Conservation (phyloP, 768 basidiomycete genomes). For the Suillus bovinus region DNA sequence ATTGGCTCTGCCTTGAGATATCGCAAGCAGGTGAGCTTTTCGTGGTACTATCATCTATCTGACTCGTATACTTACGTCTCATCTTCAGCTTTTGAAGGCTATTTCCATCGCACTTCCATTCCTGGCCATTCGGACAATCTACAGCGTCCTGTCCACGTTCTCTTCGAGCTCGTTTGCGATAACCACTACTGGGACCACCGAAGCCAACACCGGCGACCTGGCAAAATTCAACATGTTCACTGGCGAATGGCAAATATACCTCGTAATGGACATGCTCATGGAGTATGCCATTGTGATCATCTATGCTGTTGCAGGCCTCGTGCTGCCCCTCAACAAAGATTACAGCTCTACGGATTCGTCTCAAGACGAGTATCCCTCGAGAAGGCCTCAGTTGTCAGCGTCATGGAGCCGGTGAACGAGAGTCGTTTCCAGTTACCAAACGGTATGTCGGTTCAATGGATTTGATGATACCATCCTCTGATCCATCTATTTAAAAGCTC, state of each 20-base stretch:
- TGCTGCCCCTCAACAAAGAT: constrained; percentile 22
- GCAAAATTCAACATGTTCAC: constrained; percentile 51
- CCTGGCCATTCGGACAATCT: constrained; percentile 46
- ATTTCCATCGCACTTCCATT: constrained; percentile 58
- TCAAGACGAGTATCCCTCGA: constrained; percentile 20
- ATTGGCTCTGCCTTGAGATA: constrained; percentile 36
- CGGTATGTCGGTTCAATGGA: background rate
- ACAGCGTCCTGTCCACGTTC: constrained; percentile 55
- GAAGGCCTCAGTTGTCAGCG: constrained; percentile 28
- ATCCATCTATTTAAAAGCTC: background rate
- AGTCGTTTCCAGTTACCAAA: background rate
- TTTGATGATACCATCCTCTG: background rate
- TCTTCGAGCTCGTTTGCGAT: constrained; percentile 41
- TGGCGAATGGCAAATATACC: constrained; percentile 53
- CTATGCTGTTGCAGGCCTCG: constrained; percentile 30
- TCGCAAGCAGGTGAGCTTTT: constrained; percentile 35
- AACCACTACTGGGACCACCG: constrained; percentile 30
- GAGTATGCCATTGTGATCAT: constrained; percentile 50
- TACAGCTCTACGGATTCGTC: constrained; percentile 12
- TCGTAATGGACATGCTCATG: constrained; percentile 55
- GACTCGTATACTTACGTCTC: constrained; percentile 11
- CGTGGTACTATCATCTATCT: background rate
- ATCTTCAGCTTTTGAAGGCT: constrained; percentile 53
- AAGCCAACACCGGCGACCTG: constrained; percentile 28
- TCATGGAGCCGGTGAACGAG: background rate